These are phyloP conservation scores for Trichopus zeylanicus DNA, from an alignment of 116 monocot genomes.

Conservation along the genomic window DNA sequence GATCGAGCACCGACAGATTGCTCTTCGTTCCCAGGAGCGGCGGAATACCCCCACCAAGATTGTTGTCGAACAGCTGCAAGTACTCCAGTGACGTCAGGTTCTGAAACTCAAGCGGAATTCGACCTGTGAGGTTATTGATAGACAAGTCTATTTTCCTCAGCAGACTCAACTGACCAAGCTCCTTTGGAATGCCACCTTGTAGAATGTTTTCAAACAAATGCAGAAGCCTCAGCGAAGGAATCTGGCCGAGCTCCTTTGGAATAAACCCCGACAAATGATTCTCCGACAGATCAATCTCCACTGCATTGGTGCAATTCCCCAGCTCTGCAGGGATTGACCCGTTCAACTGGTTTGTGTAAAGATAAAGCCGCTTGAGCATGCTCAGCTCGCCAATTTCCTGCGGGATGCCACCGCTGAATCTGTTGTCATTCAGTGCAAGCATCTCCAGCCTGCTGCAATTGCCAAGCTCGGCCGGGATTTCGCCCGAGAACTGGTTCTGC, in stretches of 20 bases:
- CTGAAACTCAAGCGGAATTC: slow-evolving; percentile 51
- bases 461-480: slow-evolving; percentile 65
- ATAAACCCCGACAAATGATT: slow-evolving; percentile 55
- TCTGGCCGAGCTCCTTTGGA: slow-evolving; percentile 51
- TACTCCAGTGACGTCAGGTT: slow-evolving; percentile 47
- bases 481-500: slow-evolving; percentile 61
- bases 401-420: slow-evolving; percentile 52
- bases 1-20: slow-evolving; percentile 59
- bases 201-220: slow-evolving; percentile 72
- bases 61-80: slow-evolving; percentile 64
- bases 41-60: slow-evolving; percentile 53
- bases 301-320: slow-evolving; percentile 30
- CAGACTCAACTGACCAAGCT: slow-evolving; percentile 40
- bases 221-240: slow-evolving; percentile 50
- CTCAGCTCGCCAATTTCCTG: slow-evolving; percentile 45
- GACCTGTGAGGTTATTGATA: slow-evolving; percentile 58
- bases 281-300: slow-evolving; percentile 84
- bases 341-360: slow-evolving; percentile 62
- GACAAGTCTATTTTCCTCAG: slow-evolving; percentile 65
- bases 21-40: slow-evolving; percentile 45
- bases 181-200: slow-evolving; percentile 57
- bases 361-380: slow-evolving; percentile 44
- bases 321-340: slow-evolving; percentile 54
- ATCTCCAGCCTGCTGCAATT: slow-evolving; percentile 48
- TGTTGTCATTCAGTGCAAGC: slow-evolving; percentile 57